Evolutionary conservation across 768 basidiomycete species (phyloP), one percentile per base, ranked within the genome.

Genomic region (Suillus discolor): DNA sequence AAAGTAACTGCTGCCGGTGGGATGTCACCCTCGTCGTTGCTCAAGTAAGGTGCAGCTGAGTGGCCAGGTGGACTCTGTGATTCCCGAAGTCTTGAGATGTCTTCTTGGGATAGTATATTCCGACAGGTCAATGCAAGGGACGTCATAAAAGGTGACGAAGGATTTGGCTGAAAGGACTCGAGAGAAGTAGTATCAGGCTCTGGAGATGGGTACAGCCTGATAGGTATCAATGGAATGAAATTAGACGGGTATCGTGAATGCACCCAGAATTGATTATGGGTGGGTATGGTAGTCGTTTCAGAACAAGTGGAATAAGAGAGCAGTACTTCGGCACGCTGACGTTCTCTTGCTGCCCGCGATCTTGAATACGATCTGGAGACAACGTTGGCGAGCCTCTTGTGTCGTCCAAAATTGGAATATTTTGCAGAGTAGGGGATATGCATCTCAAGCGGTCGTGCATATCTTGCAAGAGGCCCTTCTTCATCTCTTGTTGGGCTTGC

Each of bases 321-420:
- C 28, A 96, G 75, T 0, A 87, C 89, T 41, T 81, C 79, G 0
- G 87, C 88, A 41, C 94, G 82, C 15, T 80, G 79, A 67, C 82
- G 86, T 77, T 96, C 94, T 66, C 78, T 78, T 6, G 81, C n/a
- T 78, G 0, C 93, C 93, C 1, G 92, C 94, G 44, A 97, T 93
- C 73, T 92, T 92, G 42, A 82, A 81, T 5, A 94, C 87, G 64
- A 96, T 95, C n/a, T 86, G 82, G 23, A 89, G 77, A 70, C 89
- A 90, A 6, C 93, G 84, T 59, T 86, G 83, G 51, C 85, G 85
- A 0, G 93, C 93, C 73, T 95, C 94, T 0, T 76, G 73, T 0
- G 93, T 96, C 6, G 91, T 89, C 91, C 92, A 97, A 66, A 95
- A 94, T 55, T 85, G 81, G 8, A 91, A 91, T 79, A 2, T 74